Conservation (phyloP, 169 alveolate species). For the Plasmodium inui region DNA sequence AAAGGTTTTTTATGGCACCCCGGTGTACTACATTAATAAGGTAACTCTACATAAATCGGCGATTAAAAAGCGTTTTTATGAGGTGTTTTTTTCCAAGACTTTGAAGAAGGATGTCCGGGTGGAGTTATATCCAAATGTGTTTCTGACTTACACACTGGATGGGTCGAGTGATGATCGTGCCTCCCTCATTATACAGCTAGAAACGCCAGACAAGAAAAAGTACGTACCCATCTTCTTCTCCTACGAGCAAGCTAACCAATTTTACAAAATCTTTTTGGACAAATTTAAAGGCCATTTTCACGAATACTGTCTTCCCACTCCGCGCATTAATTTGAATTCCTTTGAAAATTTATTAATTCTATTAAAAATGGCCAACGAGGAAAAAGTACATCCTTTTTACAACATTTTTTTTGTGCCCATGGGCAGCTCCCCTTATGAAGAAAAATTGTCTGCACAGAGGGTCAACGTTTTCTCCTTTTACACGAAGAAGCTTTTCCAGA, state of each 20-base stretch:
- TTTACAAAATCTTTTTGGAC: slow-evolving; percentile 45
- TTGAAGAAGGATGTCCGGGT: slow-evolving; percentile 12
- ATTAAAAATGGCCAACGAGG: slow-evolving; percentile 35
- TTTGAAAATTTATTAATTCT: slow-evolving; percentile 39
- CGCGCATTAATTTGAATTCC: slow-evolving; percentile 35
- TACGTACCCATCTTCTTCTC: slow-evolving; percentile 69
- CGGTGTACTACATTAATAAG: slow-evolving; percentile 58
- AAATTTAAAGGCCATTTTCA: slow-evolving; percentile 19
- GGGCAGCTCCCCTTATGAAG: slow-evolving; percentile 11
- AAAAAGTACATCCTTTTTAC: slow-evolving; percentile 15
- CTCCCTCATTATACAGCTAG: slow-evolving; percentile 40
- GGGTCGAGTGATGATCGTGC: not conserved
- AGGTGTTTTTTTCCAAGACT: slow-evolving; percentile 20
- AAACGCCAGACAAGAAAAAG: slow-evolving; percentile 47
- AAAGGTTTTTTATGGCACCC: slow-evolving; percentile 66
- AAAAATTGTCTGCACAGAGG: not conserved
- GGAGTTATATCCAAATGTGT: slow-evolving; percentile 46
- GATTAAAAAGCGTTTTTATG: slow-evolving; percentile 39
- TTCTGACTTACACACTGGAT: slow-evolving; percentile 42
- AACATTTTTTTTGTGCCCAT: slow-evolving; percentile 57
- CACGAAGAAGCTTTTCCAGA: slow-evolving; percentile 43
- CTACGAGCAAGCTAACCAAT: slow-evolving; percentile 44
- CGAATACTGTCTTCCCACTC: slow-evolving; percentile 58
- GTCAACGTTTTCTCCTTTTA: slow-evolving; percentile 20
- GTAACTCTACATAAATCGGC: slow-evolving; percentile 18